Percentiles rank a stretch among this genome's conserved stretches.
Conservation (phyloP, 2,329 filamentous ascomycete species). For the Pyricularia pennisetigena region DNA sequence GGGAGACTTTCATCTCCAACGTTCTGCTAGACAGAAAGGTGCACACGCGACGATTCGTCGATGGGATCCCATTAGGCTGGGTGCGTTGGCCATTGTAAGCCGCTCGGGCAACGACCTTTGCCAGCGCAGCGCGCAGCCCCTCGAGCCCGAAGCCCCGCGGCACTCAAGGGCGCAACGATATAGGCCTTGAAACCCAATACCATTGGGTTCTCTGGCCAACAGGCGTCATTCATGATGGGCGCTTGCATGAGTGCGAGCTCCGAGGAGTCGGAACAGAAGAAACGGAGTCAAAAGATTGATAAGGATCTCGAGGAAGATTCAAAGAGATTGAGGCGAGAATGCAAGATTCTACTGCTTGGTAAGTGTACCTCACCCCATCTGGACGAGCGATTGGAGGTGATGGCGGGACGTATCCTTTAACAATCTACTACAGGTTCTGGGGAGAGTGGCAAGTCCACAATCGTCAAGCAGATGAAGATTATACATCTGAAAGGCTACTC, state of each 20-base stretch:
- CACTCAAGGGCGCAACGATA: not conserved
- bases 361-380: slow-evolving; percentile 24
- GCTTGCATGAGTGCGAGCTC: slow-evolving; percentile 83
- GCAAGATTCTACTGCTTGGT: slow-evolving; percentile 97
- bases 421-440: slow-evolving; percentile 61
- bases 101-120: not conserved
- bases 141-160: not conserved
- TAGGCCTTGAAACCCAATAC: slow-evolving; percentile 1
- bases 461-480: slow-evolving; percentile 99
- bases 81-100: not conserved
- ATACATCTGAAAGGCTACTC: slow-evolving; percentile 98
- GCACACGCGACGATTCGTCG: not conserved
- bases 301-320: slow-evolving; percentile 90
- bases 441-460: slow-evolving; percentile 97
- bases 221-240: slow-evolving; percentile 54
- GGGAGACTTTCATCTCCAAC: not conserved
- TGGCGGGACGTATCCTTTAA: not conserved
- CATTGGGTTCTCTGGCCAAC: slow-evolving; percentile 1
- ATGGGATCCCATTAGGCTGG: not conserved
- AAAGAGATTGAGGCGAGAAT: slow-evolving; percentile 85
- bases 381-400: not conserved
- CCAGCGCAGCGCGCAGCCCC: not conserved
- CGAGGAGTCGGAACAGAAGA: slow-evolving; percentile 87
- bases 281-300: slow-evolving; percentile 93
- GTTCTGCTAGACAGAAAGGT: not conserved